A percentile compares a stretch with the other conserved stretches of the same genome.
phyloP scores from a whole-genome alignment of 192 early-diverging fungal species.

The Linnemannia zychae region DNA sequence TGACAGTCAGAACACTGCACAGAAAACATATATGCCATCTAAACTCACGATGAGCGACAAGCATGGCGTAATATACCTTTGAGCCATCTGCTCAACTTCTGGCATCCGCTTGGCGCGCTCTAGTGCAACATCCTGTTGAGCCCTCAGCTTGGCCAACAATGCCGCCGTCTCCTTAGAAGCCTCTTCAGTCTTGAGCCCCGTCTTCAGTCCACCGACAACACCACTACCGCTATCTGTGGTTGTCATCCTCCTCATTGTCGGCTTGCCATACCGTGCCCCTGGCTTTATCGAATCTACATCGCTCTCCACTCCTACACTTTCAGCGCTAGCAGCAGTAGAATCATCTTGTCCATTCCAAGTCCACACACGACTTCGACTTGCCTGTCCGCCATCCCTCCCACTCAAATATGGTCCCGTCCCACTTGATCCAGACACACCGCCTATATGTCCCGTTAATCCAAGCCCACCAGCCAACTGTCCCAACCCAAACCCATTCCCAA shows the following conservation, averaged over 20 bases:
- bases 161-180: slow-evolving; percentile 48
- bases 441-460: slow-evolving; percentile 15
- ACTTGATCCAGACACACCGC: background rate
- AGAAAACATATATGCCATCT: background rate
- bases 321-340: background rate
- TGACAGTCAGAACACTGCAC: too few relatives aligned
- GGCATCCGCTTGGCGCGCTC: slow-evolving; percentile 37
- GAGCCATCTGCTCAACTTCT: slow-evolving; percentile 36
- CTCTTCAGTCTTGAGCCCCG: slow-evolving; percentile 32
- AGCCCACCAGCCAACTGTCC: slow-evolving; percentile 37
- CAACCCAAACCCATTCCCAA: slow-evolving; percentile 31
- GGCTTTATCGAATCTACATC: background rate
- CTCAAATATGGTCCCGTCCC: slow-evolving; percentile 15
- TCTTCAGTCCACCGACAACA: slow-evolving; percentile 20
- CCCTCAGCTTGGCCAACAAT: slow-evolving; percentile 28
- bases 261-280: background rate
- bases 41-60: background rate
- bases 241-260: background rate
- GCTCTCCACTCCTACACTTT: background rate
- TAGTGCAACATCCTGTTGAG: slow-evolving; percentile 30
- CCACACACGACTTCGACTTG: slow-evolving; percentile 35
- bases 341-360: slow-evolving; percentile 30
- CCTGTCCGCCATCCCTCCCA: background rate
- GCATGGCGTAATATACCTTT: slow-evolving; percentile 21
- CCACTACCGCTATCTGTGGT: background rate